These are phyloP conservation scores for Monascus ruber DNA, from an alignment of 2,329 filamentous ascomycete species.

Conservation along the genomic window DNA sequence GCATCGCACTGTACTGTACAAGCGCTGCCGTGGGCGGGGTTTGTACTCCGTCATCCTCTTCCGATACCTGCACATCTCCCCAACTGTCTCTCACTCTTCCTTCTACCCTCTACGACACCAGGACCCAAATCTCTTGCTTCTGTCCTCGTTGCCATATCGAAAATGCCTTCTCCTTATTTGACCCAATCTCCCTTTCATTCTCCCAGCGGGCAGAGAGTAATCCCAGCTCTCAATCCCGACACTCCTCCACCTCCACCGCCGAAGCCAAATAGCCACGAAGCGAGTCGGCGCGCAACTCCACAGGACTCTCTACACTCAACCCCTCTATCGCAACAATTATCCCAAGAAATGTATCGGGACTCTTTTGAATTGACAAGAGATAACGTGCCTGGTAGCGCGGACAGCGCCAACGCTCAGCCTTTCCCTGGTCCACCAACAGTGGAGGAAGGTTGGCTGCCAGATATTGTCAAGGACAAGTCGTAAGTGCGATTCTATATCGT, in stretches of 20 bases:
- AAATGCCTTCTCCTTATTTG: constrained; percentile 13
- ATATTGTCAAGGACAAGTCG: constrained; percentile 69
- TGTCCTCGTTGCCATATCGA: constrained; percentile 10
- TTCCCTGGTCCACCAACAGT: constrained; percentile 27
- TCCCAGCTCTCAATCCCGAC: constrained; percentile 34
- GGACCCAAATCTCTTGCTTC: too few species aligned
- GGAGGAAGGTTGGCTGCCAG: constrained; percentile 64
- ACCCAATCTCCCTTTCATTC: constrained; percentile 14
- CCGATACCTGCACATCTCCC: too few species aligned
- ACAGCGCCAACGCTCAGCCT: constrained; percentile 4
- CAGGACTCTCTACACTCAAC: constrained; percentile 35
- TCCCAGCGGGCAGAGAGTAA: constrained; percentile 8
- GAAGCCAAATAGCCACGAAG: constrained; percentile 58
- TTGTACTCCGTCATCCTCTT: too few species aligned
- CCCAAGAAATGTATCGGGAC: constrained; percentile 13
- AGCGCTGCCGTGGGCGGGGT: too few species aligned
- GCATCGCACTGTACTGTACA: too few species aligned
- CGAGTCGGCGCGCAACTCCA: constrained; percentile 56
- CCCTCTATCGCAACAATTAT: constrained; percentile 31
- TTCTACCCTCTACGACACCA: too few species aligned
- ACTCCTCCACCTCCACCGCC: constrained; percentile 60
- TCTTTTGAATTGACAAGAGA: too few species aligned
- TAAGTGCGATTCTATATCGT: constrained; percentile 30
- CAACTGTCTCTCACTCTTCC: too few species aligned
- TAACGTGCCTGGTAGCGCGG: too few species aligned